These are phyloP conservation scores for Alloteropsis semialata DNA, from an alignment of 176 grass and related monocot species.

Conservation along the genomic window DNA sequence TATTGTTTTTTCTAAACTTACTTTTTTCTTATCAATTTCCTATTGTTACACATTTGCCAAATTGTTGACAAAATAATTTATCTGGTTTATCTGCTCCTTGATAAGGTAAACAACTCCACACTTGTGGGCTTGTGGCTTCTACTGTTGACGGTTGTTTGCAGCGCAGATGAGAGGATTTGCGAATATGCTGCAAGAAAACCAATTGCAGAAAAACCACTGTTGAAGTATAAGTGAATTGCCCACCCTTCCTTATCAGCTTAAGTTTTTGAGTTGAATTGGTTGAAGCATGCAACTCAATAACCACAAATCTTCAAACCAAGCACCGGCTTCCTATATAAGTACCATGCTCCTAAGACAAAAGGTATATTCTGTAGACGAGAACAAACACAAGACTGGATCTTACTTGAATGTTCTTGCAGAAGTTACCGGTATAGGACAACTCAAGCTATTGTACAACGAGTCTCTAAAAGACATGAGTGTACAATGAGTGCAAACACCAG, in stretches of 20 bases:
- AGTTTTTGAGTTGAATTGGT: no score
- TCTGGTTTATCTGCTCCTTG: background rate
- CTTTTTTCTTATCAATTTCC: no score
- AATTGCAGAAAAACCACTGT: background rate
- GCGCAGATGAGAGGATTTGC: constrained; percentile 72
- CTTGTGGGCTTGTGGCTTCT: constrained; percentile 40
- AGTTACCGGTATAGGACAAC: constrained; percentile 48
- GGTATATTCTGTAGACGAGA: background rate
- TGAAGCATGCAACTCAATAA: no score
- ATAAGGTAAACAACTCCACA: constrained; percentile 38
- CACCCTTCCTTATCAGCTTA: no score
- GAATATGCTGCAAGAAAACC: constrained; percentile 59
- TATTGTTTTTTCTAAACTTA: no score
- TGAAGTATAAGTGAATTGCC: no score
- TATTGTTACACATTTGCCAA: no score
- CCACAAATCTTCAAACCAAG: background rate
- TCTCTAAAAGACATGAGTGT: constrained; percentile 45
- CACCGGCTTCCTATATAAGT: background rate
- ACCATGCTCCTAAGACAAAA: background rate
- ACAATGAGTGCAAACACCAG: background rate
- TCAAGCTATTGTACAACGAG: constrained; percentile 79
- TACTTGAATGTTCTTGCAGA: constrained; percentile 76
- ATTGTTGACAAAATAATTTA: no score
- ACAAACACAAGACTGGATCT: constrained; percentile 9
- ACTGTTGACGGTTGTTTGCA: constrained; percentile 5